Evolutionary conservation across 1,284 basidiomycete species (phyloP).

Genomic region (Anthracocystis panici-leucophaei): DNA sequence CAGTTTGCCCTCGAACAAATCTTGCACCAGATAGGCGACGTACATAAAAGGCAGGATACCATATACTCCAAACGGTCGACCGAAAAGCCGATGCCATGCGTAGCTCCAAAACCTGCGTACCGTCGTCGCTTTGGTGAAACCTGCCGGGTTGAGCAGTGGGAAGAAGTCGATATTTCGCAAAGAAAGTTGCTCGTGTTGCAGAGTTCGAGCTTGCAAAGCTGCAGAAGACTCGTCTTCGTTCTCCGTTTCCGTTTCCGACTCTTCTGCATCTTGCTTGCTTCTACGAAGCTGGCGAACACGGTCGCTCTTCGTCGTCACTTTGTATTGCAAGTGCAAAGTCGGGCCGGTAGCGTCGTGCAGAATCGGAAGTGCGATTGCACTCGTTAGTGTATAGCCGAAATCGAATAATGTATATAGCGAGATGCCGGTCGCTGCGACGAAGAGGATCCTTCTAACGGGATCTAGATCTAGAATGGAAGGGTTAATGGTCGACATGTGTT

Average conservation of each 20-base stretch:
- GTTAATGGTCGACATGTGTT: slow-evolving; percentile 26
- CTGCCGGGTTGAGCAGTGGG: slow-evolving; percentile 52
- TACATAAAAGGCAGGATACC: slow-evolving; percentile 52
- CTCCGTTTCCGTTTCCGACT: slow-evolving; percentile 38
- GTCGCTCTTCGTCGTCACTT: not conserved
- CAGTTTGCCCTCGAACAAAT: slow-evolving; percentile 33
- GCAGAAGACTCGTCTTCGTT: slow-evolving; percentile 35
- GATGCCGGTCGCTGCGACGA: slow-evolving; percentile 51
- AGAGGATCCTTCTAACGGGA: slow-evolving; percentile 20
- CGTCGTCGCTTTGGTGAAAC: slow-evolving; percentile 36
- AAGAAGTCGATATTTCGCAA: slow-evolving; percentile 57
- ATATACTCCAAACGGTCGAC: slow-evolving; percentile 49
- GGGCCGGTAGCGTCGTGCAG: slow-evolving; percentile 28
- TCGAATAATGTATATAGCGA: slow-evolving; percentile 57
- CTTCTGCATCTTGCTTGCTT: slow-evolving; percentile 6
- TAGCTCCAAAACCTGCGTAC: slow-evolving; percentile 52
- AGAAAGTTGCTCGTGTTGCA: slow-evolving; percentile 35
- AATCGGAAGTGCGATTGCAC: slow-evolving; percentile 46
- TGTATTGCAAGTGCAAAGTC: not conserved
- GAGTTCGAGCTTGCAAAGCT: slow-evolving; percentile 9
- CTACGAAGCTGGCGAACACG: slow-evolving; percentile 13
- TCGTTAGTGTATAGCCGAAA: slow-evolving; percentile 54
- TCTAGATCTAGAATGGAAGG: slow-evolving; percentile 45
- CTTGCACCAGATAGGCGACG: slow-evolving; percentile 36
- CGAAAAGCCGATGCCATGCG: slow-evolving; percentile 52